phyloP scores from a whole-genome alignment of 805 yeast genomes.

The Peterozyma toletana region DNA sequence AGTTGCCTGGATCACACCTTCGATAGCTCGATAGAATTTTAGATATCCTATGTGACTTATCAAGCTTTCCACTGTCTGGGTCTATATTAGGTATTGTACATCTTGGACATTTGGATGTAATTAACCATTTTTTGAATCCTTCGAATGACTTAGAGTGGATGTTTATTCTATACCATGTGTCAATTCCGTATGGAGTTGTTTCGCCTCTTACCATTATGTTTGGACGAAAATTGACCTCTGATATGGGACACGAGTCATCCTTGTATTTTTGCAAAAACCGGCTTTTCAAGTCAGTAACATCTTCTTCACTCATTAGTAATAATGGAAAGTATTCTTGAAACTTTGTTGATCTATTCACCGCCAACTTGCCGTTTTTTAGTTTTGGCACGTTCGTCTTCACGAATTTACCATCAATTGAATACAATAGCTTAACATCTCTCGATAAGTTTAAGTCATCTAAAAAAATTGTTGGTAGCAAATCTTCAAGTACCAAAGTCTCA shows the following conservation, averaged over 20 bases:
- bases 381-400: conserved; percentile 17
- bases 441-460: conserved; percentile 13
- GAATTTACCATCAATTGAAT: conserved; percentile 18
- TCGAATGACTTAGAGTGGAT: conserved; percentile 6
- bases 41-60: conserved; percentile 1
- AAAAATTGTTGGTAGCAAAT: conserved; percentile 14
- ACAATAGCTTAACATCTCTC: conserved; percentile 13
- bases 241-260: conserved; percentile 8
- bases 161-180: conserved; percentile 17
- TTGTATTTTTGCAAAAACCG: conserved; percentile 8
- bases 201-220: conserved; percentile 16
- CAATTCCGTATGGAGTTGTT: conserved; percentile 18
- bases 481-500: conserved; percentile 15
- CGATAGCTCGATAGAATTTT: conserved; percentile 4
- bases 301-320: conserved; percentile 16
- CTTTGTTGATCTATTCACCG: conserved; percentile 11
- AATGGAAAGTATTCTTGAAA: conserved; percentile 25
- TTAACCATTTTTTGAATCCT: conserved; percentile 11
- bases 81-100: conserved; percentile 21
- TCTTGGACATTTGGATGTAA: conserved; percentile 20
- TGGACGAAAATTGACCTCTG: conserved; percentile 18
- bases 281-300: conserved; percentile 11
- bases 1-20: conserved; percentile 6
- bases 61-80: conserved; percentile 10
- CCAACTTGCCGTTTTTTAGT: not conserved